Evolutionary conservation across 2,329 filamentous ascomycete species (phyloP), one percentile per base, ranked within the genome.

Genomic region (Sporothrix pallida): DNA sequence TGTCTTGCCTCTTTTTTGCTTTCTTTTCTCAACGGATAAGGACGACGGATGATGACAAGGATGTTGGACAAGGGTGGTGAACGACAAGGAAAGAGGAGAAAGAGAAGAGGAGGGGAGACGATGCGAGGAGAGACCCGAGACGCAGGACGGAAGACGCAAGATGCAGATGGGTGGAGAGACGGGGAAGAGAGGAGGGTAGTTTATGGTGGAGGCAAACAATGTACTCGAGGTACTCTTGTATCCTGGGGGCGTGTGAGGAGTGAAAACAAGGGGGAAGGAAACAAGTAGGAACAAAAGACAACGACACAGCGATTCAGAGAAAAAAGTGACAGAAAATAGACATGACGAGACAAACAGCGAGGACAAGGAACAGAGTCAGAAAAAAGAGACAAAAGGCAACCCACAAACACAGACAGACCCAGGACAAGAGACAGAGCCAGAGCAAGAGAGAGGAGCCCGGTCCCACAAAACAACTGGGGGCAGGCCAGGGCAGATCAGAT

Each of bases 251-350:
- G 62, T 48, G 37, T 15, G 62, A 67, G 60, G 3, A 23, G 42
- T 26, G 42, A 68, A 52, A 63, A 17, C 42, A 63, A 63, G 60
- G 75, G 72, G 76, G 74, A 20, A 71, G 68, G 48, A 71, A 69
- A 72, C 17, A 70, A 56, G 52, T 70, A 65, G 72, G 31, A 23
- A 54, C 15, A 58, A 74, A 74, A 74, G 75, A 72, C 48, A 75
- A 77, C 62, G 68, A n/a, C 68, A 63, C 13, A 58, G 50, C 6
- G 37, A 56, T 23, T 44, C 26, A 50, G 20, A 74, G 6, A 50
- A 15, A 46, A 6, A 31, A 48, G 56, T 10, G 6, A 42, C 23
- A 67, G 58, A 67, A 73, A 62, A 56, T 50, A 60, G 50, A 37
- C 37, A 67, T 42, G 72, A 56, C 17, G 46, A 68, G 23, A 72